A percentile compares a stretch with the other conserved stretches of the same genome.
These are phyloP conservation scores for Beauveria sp. DNA, from an alignment of 2,329 filamentous ascomycete genomes.

Conservation along the genomic window DNA sequence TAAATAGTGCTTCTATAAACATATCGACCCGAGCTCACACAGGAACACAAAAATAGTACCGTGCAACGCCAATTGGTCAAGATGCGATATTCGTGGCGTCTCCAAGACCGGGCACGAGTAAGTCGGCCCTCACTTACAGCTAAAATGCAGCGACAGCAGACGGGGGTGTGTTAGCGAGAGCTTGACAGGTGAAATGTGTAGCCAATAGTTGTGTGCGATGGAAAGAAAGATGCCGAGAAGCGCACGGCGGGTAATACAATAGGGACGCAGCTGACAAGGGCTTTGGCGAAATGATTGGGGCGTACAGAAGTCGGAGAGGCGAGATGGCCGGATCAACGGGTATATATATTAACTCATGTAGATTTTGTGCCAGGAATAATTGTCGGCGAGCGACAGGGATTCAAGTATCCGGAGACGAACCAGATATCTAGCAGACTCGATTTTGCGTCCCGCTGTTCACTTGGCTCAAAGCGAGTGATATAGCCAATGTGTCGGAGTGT, in stretches of 20 bases:
- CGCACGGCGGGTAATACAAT: slow-evolving; percentile 1
- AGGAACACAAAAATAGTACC: not conserved
- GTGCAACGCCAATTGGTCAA: not conserved
- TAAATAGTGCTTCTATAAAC: not conserved
- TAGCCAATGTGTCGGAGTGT: not conserved
- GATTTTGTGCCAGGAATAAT: not conserved
- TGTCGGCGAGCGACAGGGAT: not conserved
- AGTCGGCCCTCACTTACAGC: not conserved
- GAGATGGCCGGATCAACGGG: not conserved
- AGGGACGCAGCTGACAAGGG: slow-evolving; percentile 4
- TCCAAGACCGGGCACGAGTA: not conserved
- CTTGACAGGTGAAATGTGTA: not conserved
- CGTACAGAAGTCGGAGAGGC: slow-evolving; percentile 5
- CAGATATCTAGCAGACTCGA: not conserved
- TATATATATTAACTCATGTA: not conserved
- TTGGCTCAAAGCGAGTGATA: not conserved
- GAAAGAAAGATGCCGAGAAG: not conserved
- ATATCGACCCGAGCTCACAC: not conserved
- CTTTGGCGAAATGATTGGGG: slow-evolving; percentile 9
- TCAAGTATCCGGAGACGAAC: not conserved
- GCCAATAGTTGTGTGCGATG: slow-evolving; percentile 2
- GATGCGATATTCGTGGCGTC: not conserved
- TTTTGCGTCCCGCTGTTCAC: not conserved
- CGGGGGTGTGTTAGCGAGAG: not conserved
- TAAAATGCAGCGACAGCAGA: not conserved